Percentiles rank a stretch among this genome's conserved stretches.
phyloP scores from a whole-genome alignment of 139 green algal species.

The Marvania coccoides region DNA sequence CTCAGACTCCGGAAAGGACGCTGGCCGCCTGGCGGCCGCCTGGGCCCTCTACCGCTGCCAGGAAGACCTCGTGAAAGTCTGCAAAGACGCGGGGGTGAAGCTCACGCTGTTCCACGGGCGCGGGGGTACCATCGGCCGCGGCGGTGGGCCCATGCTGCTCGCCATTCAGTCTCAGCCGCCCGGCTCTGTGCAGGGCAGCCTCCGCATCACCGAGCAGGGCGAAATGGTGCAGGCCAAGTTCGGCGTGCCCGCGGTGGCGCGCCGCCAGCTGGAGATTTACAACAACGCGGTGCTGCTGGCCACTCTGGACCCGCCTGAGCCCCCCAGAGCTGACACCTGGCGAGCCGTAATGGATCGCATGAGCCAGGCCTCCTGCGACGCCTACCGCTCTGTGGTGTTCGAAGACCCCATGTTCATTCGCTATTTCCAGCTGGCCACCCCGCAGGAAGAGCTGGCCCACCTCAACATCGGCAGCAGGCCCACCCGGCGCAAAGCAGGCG shows the following conservation, averaged over 20 bases:
- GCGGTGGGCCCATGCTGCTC: conserved; percentile 88
- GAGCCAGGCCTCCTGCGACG: conserved; percentile 43
- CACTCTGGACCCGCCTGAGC: conserved; percentile 52
- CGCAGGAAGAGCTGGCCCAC: conserved; percentile 83
- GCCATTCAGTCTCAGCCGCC: conserved; percentile 92
- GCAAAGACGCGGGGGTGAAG: conserved; percentile 17
- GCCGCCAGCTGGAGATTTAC: conserved; percentile 80
- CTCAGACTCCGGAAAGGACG: conserved; percentile 95
- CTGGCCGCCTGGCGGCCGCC: conserved; percentile 80
- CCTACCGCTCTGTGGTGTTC: conserved; percentile 59
- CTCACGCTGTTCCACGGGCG: conserved; percentile 95
- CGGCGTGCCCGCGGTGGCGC: conserved; percentile 74
- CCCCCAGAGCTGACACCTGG: conserved; percentile 52
- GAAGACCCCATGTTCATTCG: conserved; percentile 72
- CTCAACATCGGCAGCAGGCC: conserved; percentile 92
- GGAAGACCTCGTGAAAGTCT: conserved; percentile 54
- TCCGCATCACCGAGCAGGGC: conserved; percentile 86
- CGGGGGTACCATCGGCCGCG: conserved; percentile 88
- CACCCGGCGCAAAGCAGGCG: conserved; percentile 35
- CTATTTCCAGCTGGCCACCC: conserved; percentile 89
- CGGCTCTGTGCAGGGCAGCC: conserved; percentile 71
- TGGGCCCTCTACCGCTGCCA: conserved; percentile 82
- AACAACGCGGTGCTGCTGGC: conserved; percentile 72
- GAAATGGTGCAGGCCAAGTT: conserved; percentile 94
- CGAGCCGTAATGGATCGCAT: conserved; percentile 75